A percentile compares a stretch with the other conserved stretches of the same genome.
phyloP scores from a whole-genome alignment of 176 grass and related monocot genomes.

The Aegilops bicornis region DNA sequence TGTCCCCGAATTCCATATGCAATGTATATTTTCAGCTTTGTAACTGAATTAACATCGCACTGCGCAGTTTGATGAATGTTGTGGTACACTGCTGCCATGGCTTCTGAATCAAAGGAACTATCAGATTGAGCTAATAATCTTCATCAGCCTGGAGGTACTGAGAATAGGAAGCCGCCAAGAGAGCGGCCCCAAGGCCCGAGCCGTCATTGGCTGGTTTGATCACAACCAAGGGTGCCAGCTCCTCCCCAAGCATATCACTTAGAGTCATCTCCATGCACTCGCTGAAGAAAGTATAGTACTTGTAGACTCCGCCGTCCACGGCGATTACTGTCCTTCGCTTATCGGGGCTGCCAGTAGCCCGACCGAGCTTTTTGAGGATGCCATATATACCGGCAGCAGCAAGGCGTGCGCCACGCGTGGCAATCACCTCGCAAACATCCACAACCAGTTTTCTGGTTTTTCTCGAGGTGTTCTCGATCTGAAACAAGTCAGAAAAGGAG shows the following conservation, averaged over 20 bases:
- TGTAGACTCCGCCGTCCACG: slow-evolving; percentile 54
- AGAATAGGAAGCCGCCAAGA: slow-evolving; percentile 52
- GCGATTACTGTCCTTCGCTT: slow-evolving; percentile 51
- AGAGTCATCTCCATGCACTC: slow-evolving; percentile 51
- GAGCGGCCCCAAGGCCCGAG: slow-evolving; percentile 50
- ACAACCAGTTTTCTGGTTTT: slow-evolving; percentile 50
- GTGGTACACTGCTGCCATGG: neutral
- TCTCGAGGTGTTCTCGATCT: slow-evolving; percentile 35
- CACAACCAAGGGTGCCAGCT: slow-evolving; percentile 32
- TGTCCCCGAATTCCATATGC: too few species aligned
- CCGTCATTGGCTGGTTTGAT: slow-evolving; percentile 44
- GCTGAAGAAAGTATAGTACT: slow-evolving; percentile 47
- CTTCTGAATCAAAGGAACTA: neutral
- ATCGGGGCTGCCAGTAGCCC: neutral
- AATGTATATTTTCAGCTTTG: neutral
- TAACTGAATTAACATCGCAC: neutral
- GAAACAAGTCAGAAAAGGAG: neutral
- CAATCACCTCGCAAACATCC: slow-evolving; percentile 39
- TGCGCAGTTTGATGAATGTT: neutral
- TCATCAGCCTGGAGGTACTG: slow-evolving; percentile 16
- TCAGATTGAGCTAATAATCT: neutral
- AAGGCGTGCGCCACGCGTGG: slow-evolving; percentile 37
- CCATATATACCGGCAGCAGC: slow-evolving; percentile 47
- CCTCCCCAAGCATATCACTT: slow-evolving; percentile 44
- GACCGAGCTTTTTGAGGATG: slow-evolving; percentile 47